Evolutionary conservation across 257 asterid genomes (phyloP).

Genomic region (Solanum chmielewskii): DNA sequence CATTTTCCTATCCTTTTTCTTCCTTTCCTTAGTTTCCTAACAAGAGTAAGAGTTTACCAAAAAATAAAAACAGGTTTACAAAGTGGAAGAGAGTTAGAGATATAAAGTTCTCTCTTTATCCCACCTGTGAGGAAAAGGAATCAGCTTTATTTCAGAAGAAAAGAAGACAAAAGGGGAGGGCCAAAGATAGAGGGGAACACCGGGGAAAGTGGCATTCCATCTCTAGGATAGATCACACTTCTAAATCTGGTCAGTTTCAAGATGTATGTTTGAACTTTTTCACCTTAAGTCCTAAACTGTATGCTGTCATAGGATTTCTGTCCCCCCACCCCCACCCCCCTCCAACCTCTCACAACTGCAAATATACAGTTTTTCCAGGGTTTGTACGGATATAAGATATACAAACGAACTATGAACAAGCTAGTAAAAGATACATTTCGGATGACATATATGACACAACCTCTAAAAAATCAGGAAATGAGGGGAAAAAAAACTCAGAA

Average conservation of each 20-base stretch:
- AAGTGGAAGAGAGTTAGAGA: not conserved
- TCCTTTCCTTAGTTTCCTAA: not conserved
- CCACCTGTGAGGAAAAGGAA: not conserved
- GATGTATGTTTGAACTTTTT: not conserved
- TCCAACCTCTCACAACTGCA: not conserved
- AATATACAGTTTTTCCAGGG: not conserved
- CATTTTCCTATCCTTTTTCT: not conserved
- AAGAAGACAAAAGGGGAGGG: not conserved
- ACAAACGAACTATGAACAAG: not conserved
- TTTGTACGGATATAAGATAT: not conserved
- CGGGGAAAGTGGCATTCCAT: not conserved
- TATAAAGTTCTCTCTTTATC: not conserved
- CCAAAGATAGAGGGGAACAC: not conserved
- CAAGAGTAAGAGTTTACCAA: not conserved
- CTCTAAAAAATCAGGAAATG: not conserved
- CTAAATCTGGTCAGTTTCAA: not conserved
- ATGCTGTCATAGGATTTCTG: not conserved
- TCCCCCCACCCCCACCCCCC: not conserved
- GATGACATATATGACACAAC: not conserved
- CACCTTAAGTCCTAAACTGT: not conserved
- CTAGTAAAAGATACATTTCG: not conserved
- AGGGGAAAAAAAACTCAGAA: not conserved
- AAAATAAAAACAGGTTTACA: not conserved
- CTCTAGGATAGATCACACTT: not conserved
- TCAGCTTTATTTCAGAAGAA: not conserved